Percentiles rank a stretch among this genome's conserved stretches.
Evolutionary conservation across 768 basidiomycete species (phyloP).

Genomic region (Leccinum subgranulosum): DNA sequence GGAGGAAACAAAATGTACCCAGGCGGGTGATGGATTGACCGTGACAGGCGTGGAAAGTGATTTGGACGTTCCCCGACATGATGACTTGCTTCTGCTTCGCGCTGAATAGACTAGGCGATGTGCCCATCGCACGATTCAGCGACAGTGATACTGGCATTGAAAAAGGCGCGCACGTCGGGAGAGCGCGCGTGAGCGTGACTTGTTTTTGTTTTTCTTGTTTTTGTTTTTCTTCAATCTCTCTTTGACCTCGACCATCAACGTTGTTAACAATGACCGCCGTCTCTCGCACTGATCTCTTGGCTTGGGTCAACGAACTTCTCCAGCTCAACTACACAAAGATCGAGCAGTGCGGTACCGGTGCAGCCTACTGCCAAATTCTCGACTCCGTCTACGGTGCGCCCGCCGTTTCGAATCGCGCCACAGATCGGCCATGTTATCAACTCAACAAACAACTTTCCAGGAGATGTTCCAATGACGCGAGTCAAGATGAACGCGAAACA

Average conservation of each 20-base stretch:
- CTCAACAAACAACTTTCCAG: constrained; percentile 38
- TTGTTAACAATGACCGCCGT: constrained; percentile 47
- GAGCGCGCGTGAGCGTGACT: background rate
- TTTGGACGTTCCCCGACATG: constrained; percentile 35
- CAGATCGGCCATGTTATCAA: constrained; percentile 16
- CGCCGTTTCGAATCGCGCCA: constrained; percentile 8
- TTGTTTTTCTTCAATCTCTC: background rate
- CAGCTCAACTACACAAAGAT: constrained; percentile 90
- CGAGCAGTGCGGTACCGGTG: constrained; percentile 89
- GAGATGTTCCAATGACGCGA: constrained; percentile 84
- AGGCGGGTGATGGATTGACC: constrained; percentile 40
- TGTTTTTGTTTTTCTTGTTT: background rate
- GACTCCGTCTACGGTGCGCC: constrained; percentile 89
- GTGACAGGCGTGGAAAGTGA: constrained; percentile 36
- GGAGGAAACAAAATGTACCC: constrained; percentile 42
- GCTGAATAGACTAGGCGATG: constrained; percentile 41
- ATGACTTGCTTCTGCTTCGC: constrained; percentile 42
- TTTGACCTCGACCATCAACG: constrained; percentile 4
- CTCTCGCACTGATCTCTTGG: constrained; percentile 82
- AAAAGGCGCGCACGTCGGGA: background rate
- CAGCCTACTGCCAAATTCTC: constrained; percentile 91
- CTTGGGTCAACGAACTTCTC: constrained; percentile 93
- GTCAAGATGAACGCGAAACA: constrained; percentile 97
- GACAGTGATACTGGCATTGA: constrained; percentile 34
- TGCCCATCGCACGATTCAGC: constrained; percentile 38